Percentiles rank a stretch among this genome's conserved stretches.
Conservation (phyloP, 2,329 filamentous ascomycete species). For the Botrytis tulipae region DNA sequence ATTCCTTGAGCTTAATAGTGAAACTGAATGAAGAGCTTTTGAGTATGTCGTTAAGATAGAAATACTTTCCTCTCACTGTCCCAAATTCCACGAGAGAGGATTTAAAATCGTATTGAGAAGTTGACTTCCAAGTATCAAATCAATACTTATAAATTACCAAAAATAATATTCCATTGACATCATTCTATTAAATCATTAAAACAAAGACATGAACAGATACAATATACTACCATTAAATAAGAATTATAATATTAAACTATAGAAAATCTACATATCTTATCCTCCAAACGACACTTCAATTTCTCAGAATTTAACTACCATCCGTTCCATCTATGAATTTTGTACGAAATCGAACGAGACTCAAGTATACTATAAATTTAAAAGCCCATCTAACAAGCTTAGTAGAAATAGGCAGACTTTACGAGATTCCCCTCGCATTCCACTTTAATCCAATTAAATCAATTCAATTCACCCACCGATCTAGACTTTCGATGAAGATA, state of each 20-base stretch:
- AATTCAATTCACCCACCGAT: neutral
- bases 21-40: neutral
- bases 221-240: neutral
- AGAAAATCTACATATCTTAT: neutral
- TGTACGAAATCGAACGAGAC: neutral
- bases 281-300: neutral
- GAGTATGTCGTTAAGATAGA: neutral
- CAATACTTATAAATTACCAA: no score
- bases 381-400: neutral
- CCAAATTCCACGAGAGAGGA: no score
- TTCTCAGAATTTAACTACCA: neutral
- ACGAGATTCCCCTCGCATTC: neutral
- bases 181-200: neutral
- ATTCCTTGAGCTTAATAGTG: neutral
- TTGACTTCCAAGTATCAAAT: no score
- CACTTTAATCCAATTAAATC: neutral
- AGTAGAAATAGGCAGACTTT: neutral
- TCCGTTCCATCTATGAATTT: neutral
- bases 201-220: neutral
- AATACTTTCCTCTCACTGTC: neutral
- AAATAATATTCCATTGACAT: no score
- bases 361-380: neutral
- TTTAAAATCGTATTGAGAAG: neutral
- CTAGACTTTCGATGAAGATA: neutral
- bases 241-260: neutral